Evolutionary conservation across 805 yeast genomes (phyloP).

Genomic region (Suhomyces faveliae): DNA sequence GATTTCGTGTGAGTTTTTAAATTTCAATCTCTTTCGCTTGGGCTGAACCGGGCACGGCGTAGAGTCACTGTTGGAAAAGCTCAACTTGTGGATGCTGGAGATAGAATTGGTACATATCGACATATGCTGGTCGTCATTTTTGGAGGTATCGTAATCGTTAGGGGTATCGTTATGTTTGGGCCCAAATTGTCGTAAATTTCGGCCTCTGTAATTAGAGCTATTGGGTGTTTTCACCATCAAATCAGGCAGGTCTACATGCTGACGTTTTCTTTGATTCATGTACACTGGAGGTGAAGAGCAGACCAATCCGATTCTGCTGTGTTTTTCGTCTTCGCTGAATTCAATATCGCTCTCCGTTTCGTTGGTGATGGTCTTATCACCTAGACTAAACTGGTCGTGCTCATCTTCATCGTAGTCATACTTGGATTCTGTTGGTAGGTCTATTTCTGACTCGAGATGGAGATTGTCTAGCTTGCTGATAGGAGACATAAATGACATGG

Average conservation of each 20-base stretch:
- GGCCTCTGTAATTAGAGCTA: neutral
- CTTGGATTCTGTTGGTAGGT: slow-evolving; percentile 5
- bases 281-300: slow-evolving; percentile 20
- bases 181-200: neutral
- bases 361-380: slow-evolving; percentile 28
- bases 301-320: neutral
- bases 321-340: slow-evolving; percentile 6
- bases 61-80: slow-evolving; percentile 38
- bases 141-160: slow-evolving; percentile 6
- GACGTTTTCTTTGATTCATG: slow-evolving; percentile 26
- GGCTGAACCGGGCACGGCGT: slow-evolving; percentile 46
- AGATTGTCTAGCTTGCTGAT: slow-evolving; percentile 34
- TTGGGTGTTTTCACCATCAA: slow-evolving; percentile 27
- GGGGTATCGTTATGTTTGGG: neutral
- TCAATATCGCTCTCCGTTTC: slow-evolving; percentile 18
- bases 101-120: slow-evolving; percentile 17
- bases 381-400: slow-evolving; percentile 17
- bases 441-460: slow-evolving; percentile 24
- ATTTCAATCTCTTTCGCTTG: slow-evolving; percentile 32
- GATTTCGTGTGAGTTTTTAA: slow-evolving; percentile 18
- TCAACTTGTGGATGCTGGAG: slow-evolving; percentile 17
- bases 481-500: slow-evolving; percentile 31
- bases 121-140: slow-evolving; percentile 15
- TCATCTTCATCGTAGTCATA: slow-evolving; percentile 13
- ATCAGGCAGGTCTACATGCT: slow-evolving; percentile 23